Conservation (phyloP, 1,284 basidiomycete species). For the Cystobasidiaceae sp. region DNA sequence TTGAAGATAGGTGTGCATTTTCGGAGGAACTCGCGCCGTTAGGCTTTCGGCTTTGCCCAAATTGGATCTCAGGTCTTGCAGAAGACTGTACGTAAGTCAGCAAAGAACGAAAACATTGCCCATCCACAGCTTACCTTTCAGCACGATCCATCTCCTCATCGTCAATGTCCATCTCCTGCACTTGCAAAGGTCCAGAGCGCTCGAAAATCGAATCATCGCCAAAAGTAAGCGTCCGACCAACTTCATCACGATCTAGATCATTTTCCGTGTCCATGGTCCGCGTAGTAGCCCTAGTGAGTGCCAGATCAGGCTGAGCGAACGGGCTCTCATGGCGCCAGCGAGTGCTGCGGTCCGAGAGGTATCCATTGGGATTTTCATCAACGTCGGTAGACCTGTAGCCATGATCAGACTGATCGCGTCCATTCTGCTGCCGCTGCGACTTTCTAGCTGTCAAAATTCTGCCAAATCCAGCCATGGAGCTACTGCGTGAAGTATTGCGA, state of each 20-base stretch:
- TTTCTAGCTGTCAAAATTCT: neutral
- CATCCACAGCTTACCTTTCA: neutral
- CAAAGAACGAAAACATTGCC: neutral
- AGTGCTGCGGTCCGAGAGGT: neutral
- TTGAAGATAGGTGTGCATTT: slow-evolving; percentile 13
- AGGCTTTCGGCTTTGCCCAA: slow-evolving; percentile 9
- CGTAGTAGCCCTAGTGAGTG: too few relatives aligned
- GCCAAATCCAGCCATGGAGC: slow-evolving; percentile 9
- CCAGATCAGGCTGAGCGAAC: too few relatives aligned
- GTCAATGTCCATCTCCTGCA: neutral
- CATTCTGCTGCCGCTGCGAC: neutral
- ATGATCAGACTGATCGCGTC: neutral
- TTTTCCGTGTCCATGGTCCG: neutral
- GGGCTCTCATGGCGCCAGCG: too few relatives aligned
- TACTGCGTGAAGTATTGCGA: slow-evolving; percentile 10
- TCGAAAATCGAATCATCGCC: neutral
- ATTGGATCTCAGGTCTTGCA: slow-evolving; percentile 1
- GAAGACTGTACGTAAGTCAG: neutral
- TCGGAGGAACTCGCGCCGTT: slow-evolving; percentile 3
- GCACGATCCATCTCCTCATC: slow-evolving; percentile 4
- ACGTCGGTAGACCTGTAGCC: slow-evolving; percentile 22
- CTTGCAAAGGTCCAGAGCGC: neutral
- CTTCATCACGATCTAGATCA: neutral
- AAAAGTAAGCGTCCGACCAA: too few relatives aligned
- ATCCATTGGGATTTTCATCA: neutral